Conservation (phyloP, 208 protist species). For the Porcisia hertigi region DNA sequence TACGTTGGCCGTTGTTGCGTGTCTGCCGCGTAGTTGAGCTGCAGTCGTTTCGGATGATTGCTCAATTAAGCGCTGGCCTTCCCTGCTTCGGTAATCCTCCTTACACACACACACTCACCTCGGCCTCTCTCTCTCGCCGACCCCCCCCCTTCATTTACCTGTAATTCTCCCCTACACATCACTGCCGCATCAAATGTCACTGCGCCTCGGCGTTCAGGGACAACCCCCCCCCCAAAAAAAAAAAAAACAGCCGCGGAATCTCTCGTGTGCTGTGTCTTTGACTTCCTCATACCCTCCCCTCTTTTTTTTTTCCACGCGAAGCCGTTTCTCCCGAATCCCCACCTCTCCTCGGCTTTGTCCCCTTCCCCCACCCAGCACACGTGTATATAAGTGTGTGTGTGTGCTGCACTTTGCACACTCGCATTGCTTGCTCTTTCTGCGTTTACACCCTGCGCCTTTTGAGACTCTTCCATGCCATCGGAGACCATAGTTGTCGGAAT, state of each 20-base stretch:
- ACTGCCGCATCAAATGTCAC: not conserved
- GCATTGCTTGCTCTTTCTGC: not conserved
- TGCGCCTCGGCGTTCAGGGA: not conserved
- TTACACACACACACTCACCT: not conserved
- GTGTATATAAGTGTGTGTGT: not conserved
- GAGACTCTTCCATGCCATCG: slow-evolving; percentile 5
- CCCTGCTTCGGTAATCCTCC: not conserved
- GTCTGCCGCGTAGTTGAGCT: not conserved
- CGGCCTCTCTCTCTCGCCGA: not conserved
- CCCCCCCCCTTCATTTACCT: not conserved
- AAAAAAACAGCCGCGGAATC: not conserved
- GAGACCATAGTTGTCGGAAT: slow-evolving; percentile 40
- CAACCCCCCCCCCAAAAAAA: not conserved
- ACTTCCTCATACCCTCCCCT: too few species aligned
- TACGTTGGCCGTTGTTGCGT: not conserved
- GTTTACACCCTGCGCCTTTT: not conserved
- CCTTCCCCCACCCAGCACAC: too few species aligned
- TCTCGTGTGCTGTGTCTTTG: not conserved
- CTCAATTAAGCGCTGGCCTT: not conserved
- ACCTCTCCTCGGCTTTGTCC: not conserved
- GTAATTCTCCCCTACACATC: not conserved
- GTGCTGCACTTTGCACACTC: not conserved
- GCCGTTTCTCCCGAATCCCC: not conserved
- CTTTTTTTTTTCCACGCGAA: not conserved
- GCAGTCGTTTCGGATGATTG: not conserved